Percentiles rank a stretch among this genome's conserved stretches.
Evolutionary conservation across 495 filamentous ascomycete species (phyloP).

Genomic region (Hypoxylon lienhwacheense): DNA sequence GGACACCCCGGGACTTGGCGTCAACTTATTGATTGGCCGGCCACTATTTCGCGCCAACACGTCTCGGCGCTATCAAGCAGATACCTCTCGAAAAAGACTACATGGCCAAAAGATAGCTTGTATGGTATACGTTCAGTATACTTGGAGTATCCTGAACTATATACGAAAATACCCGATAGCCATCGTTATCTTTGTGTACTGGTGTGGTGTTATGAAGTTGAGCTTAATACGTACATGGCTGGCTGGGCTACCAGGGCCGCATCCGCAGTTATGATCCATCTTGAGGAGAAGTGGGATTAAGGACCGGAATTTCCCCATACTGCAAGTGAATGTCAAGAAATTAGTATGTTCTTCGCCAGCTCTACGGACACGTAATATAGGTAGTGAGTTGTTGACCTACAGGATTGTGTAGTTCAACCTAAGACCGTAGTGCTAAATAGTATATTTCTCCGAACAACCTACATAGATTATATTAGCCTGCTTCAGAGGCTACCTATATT

Average conservation of each 20-base stretch:
- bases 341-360: no score
- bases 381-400: no score
- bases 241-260: slow-evolving; percentile 28
- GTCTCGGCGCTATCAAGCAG: slow-evolving; percentile 21
- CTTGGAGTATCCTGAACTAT: no score
- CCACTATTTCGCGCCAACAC: slow-evolving; percentile 22
- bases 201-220: slow-evolving; percentile 35
- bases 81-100: no score
- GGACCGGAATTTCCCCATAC: slow-evolving; percentile 9
- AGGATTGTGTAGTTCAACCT: no score
- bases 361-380: no score
- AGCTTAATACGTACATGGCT: slow-evolving; percentile 24
- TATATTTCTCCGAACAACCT: background rate
- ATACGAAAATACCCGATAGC: slow-evolving; percentile 19
- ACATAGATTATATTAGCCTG: background rate
- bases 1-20: slow-evolving; percentile 27
- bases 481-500: background rate
- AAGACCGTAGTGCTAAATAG: no score
- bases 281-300: slow-evolving; percentile 27
- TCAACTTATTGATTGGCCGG: slow-evolving; percentile 32
- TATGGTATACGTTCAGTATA: no score
- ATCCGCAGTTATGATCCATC: slow-evolving; percentile 14
- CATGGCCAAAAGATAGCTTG: no score
- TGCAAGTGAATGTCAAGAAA: no score
- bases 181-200: slow-evolving; percentile 31